These are phyloP conservation scores for Tolypocladium inflatum DNA, from an alignment of 2,329 filamentous ascomycete species.

Conservation along the genomic window DNA sequence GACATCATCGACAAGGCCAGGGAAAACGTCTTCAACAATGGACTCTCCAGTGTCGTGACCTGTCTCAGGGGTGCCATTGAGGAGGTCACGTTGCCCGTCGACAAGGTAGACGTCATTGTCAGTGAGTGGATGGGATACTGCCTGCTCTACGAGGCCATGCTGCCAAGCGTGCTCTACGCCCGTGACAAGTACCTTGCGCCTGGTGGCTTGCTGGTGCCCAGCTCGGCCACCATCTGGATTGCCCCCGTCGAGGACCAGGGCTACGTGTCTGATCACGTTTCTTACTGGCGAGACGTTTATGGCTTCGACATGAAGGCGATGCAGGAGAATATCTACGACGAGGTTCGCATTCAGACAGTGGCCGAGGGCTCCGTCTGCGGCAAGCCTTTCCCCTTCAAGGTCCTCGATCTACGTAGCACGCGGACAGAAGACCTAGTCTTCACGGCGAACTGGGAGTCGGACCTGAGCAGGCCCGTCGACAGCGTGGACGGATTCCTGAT, in stretches of 20 bases:
- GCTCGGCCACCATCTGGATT: constrained; percentile 72
- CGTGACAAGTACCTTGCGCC: constrained; percentile 77
- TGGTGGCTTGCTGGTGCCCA: constrained; percentile 77
- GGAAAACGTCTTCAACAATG: constrained; percentile 77
- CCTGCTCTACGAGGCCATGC: constrained; percentile 90
- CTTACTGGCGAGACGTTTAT: constrained; percentile 88
- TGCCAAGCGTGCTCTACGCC: constrained; percentile 83
- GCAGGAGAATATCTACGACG: constrained; percentile 72
- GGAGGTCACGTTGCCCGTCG: constrained; percentile 68
- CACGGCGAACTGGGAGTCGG: constrained; percentile 55
- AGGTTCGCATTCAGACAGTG: constrained; percentile 69
- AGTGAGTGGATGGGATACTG: constrained; percentile 98
- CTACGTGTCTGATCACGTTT: constrained; percentile 66
- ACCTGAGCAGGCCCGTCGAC: constrained; percentile 51
- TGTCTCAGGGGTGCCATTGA: constrained; percentile 81
- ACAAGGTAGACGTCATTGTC: constrained; percentile 85
- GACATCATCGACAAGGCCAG: constrained; percentile 81
- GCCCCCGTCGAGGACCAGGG: constrained; percentile 72
- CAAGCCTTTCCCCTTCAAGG: constrained; percentile 55
- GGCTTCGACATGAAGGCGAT: constrained; percentile 92
- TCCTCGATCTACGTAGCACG: constrained; percentile 67
- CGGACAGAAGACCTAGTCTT: constrained; percentile 68
- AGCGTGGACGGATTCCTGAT: constrained; percentile 77
- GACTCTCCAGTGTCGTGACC: constrained; percentile 62
- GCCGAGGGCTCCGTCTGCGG: constrained; percentile 51